A percentile compares a stretch with the other conserved stretches of the same genome.
Conservation (phyloP, 169 alveolate genomes). For the Plasmodium inui region DNA sequence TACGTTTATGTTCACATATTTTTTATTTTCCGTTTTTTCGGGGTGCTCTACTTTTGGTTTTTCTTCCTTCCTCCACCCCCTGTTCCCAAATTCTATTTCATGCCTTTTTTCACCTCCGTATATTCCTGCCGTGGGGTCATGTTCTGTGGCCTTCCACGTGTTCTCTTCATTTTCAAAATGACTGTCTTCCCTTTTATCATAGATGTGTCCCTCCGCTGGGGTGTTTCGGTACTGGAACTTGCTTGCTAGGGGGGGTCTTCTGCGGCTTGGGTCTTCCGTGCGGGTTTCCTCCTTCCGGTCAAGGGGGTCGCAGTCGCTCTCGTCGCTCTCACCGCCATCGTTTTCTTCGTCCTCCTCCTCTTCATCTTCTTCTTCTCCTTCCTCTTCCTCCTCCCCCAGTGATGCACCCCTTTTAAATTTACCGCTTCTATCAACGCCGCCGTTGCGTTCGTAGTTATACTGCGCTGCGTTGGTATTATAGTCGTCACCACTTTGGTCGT, state of each 20-base stretch:
- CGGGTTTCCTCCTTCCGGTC: not conserved
- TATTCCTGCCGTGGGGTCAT: not conserved
- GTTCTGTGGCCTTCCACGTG: not conserved
- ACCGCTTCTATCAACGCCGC: not conserved
- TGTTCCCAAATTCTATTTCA: slow-evolving; percentile 1
- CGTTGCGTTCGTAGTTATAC: not conserved
- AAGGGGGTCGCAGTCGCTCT: not conserved
- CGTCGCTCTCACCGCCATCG: not conserved
- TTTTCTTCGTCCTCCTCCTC: not conserved
- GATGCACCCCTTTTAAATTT: not conserved
- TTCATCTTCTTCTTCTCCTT: not conserved
- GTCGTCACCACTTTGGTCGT: not conserved
- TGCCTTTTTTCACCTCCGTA: slow-evolving; percentile 12
- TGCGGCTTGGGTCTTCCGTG: not conserved
- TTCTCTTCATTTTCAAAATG: slow-evolving; percentile 38
- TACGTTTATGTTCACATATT: not conserved
- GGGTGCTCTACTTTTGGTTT: not conserved
- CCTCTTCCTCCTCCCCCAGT: not conserved
- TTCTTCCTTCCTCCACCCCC: not conserved
- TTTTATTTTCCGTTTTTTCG: slow-evolving; percentile 8
- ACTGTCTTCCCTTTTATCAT: slow-evolving; percentile 29
- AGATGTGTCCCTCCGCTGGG: not conserved
- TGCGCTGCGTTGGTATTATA: not conserved
- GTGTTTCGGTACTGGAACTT: not conserved
- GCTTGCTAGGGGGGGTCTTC: not conserved